phyloP scores from a whole-genome alignment of 176 grass and related monocot genomes.

The Triticum timopheevii region DNA sequence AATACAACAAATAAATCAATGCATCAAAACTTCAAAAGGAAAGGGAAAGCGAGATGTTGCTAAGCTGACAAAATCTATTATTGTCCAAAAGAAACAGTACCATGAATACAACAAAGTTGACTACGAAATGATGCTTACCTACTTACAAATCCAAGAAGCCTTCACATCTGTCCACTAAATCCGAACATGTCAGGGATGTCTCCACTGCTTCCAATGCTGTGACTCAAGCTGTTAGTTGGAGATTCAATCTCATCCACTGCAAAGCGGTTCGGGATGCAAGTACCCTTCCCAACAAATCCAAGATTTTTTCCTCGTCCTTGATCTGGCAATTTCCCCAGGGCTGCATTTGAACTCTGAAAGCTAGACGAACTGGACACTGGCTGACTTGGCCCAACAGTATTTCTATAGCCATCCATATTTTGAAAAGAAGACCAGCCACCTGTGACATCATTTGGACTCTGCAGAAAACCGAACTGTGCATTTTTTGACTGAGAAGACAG shows the following conservation, averaged over 20 bases:
- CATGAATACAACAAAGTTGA: constrained; percentile 14
- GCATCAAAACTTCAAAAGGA: constrained; percentile 8
- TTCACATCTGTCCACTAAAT: constrained; percentile 74
- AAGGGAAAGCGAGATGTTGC: background rate
- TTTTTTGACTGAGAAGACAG: constrained; percentile 61
- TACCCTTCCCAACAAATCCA: constrained; percentile 98
- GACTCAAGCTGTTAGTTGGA: constrained; percentile 73
- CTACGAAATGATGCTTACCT: constrained; percentile 39
- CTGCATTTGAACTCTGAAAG: constrained; percentile 38
- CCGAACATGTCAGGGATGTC: constrained; percentile 70
- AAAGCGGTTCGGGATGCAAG: constrained; percentile 86
- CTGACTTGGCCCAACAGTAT: constrained; percentile 36
- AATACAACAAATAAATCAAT: background rate
- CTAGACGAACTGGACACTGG: constrained; percentile 46
- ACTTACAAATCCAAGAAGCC: constrained; percentile 59
- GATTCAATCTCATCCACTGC: constrained; percentile 85
- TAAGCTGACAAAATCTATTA: background rate
- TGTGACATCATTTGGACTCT: constrained; percentile 52
- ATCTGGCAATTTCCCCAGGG: constrained; percentile 51
- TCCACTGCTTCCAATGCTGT: constrained; percentile 68
- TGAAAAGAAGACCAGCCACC: constrained; percentile 42
- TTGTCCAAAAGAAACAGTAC: constrained; percentile 9
- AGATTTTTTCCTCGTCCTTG: constrained; percentile 67
- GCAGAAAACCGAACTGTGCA: constrained; percentile 53
- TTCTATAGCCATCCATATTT: constrained; percentile 48